These are phyloP conservation scores for Takashimella koratensis DNA, from an alignment of 1,284 basidiomycete genomes.

Conservation along the genomic window DNA sequence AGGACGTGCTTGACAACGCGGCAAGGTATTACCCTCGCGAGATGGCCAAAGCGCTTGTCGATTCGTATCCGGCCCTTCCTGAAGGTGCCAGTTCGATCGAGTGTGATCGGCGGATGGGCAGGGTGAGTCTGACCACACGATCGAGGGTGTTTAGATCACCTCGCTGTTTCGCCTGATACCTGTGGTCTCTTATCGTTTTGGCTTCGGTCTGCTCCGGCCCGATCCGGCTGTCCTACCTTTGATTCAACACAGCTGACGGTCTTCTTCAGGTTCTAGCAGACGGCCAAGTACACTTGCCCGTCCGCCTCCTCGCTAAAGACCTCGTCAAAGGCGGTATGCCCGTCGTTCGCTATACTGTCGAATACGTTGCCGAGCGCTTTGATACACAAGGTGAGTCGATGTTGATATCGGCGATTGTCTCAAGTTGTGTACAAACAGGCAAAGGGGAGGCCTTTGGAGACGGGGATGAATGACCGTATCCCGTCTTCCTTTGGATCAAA, in stretches of 20 bases:
- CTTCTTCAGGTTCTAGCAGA: slow-evolving; percentile 61
- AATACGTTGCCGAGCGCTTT: slow-evolving; percentile 40
- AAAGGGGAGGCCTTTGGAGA: too few species aligned
- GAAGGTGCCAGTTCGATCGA: slow-evolving; percentile 49
- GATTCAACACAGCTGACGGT: too few species aligned
- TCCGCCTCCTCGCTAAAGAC: slow-evolving; percentile 61
- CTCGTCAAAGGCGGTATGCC: slow-evolving; percentile 58
- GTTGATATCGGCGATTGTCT: too few species aligned
- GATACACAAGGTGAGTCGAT: slow-evolving; percentile 56
- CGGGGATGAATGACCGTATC: slow-evolving; percentile 29
- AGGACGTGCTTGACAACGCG: slow-evolving; percentile 59
- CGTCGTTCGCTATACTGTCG: slow-evolving; percentile 63
- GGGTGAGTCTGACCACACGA: slow-evolving; percentile 21
- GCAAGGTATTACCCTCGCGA: slow-evolving; percentile 59
- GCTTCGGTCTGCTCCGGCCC: too few species aligned
- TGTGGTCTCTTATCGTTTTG: too few species aligned
- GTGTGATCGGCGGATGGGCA: slow-evolving; percentile 55
- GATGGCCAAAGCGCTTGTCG: slow-evolving; percentile 54
- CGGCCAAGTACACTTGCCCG: slow-evolving; percentile 66
- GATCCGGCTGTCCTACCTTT: too few species aligned
- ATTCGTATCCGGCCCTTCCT: slow-evolving; percentile 48
- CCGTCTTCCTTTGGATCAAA: too few species aligned
- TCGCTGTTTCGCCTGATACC: too few species aligned
- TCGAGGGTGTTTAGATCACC: too few species aligned
- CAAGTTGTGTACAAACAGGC: too few species aligned